These are phyloP conservation scores for Tarenaya hassleriana DNA, from an alignment of 345 rosid species.

Conservation along the genomic window DNA sequence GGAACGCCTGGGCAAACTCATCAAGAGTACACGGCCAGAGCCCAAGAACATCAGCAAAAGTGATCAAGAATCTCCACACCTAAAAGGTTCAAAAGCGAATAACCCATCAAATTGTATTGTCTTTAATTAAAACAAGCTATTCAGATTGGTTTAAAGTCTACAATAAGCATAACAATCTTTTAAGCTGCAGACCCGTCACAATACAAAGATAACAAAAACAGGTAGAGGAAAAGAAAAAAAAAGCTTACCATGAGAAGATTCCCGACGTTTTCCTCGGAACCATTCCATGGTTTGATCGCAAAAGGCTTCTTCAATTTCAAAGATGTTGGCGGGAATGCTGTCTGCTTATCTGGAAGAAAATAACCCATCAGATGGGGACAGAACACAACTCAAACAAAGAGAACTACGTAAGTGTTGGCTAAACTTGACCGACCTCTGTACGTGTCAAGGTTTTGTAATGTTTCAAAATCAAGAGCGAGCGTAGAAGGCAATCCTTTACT, in stretches of 20 bases:
- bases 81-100: slow-evolving; percentile 19
- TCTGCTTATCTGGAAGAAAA: slow-evolving; percentile 50
- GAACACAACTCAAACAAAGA: slow-evolving; percentile 2
- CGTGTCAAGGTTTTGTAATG: slow-evolving; percentile 62
- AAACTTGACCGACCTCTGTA: slow-evolving; percentile 50
- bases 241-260: slow-evolving; percentile 86
- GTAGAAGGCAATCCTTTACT: slow-evolving; percentile 63
- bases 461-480: slow-evolving; percentile 61
- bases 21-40: slow-evolving; percentile 92
- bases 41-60: slow-evolving; percentile 73
- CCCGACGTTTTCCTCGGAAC: slow-evolving; percentile 76
- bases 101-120: no score
- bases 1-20: slow-evolving; percentile 85
- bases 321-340: slow-evolving; percentile 56
- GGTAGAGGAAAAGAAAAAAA: no score
- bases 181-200: no score
- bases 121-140: no score
- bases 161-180: no score
- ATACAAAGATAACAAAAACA: no score
- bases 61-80: slow-evolving; percentile 88
- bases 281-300: slow-evolving; percentile 64
- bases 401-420: background rate
- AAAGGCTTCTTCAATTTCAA: slow-evolving; percentile 64
- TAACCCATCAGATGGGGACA: slow-evolving; percentile 11
- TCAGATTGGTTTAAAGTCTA: no score